phyloP scores from a whole-genome alignment of 179 eudicot species.

The Spergularia azorica region DNA sequence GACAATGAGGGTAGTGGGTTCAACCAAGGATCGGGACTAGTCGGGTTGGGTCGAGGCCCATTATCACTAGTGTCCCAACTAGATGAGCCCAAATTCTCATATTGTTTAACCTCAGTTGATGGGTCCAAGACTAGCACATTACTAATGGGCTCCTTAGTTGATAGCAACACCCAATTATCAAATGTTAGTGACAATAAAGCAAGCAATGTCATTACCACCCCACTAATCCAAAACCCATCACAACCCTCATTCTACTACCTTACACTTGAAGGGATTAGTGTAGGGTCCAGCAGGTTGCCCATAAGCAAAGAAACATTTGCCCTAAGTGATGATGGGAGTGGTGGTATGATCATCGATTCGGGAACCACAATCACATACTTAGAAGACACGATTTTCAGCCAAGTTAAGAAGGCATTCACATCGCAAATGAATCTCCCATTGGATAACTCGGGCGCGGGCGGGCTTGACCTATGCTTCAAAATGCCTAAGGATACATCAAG shows the following conservation, averaged over 20 bases:
- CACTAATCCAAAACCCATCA: slow-evolving; percentile 59
- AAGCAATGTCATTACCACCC: slow-evolving; percentile 41
- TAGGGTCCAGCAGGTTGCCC: slow-evolving; percentile 55
- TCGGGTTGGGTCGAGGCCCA: slow-evolving; percentile 89
- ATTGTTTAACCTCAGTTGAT: slow-evolving; percentile 67
- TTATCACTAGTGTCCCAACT: slow-evolving; percentile 81
- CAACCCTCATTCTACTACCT: slow-evolving; percentile 84
- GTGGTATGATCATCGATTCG: slow-evolving; percentile 86
- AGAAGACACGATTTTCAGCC: slow-evolving; percentile 54
- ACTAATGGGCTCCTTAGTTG: slow-evolving; percentile 60
- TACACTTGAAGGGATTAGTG: slow-evolving; percentile 71
- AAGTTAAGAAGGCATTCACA: slow-evolving; percentile 52
- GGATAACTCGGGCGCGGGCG: slow-evolving; percentile 51
- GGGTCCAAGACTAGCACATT: slow-evolving; percentile 60
- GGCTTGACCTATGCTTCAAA: slow-evolving; percentile 74
- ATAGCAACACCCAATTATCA: slow-evolving; percentile 20
- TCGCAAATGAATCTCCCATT: slow-evolving; percentile 53
- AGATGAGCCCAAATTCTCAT: slow-evolving; percentile 70
- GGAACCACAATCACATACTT: slow-evolving; percentile 86
- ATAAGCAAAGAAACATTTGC: slow-evolving; percentile 55
- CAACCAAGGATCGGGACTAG: slow-evolving; percentile 71
- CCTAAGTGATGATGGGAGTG: slow-evolving; percentile 64
- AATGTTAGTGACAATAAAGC: slow-evolving; percentile 14
- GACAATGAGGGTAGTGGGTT: slow-evolving; percentile 87
- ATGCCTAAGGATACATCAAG: slow-evolving; percentile 44